phyloP scores from a whole-genome alignment of 2,329 filamentous ascomycete genomes.

The Pleoardoris graminearum region DNA sequence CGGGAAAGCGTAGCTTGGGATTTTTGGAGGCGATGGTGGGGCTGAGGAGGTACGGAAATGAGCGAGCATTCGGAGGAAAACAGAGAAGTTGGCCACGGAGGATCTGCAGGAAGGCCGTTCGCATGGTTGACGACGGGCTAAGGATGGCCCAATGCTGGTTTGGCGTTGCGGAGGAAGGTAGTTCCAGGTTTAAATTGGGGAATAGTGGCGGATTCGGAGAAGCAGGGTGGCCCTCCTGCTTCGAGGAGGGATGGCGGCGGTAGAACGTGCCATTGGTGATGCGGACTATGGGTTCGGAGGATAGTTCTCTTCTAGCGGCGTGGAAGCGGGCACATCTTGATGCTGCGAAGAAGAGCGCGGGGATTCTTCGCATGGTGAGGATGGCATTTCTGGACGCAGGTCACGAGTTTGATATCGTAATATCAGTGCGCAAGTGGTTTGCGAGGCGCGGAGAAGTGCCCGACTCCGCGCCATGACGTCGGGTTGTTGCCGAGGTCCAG shows the following conservation, averaged over 20 bases:
- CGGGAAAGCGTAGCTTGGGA: conserved; percentile 60
- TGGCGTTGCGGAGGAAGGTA: conserved; percentile 60
- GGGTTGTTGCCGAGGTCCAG: conserved; percentile 29
- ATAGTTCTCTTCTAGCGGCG: conserved; percentile 18
- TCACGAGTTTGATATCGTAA: conserved; percentile 9
- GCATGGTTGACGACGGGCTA: conserved; percentile 75
- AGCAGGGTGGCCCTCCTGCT: conserved; percentile 40
- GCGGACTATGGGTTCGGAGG: conserved; percentile 32
- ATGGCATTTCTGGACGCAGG: conserved; percentile 2
- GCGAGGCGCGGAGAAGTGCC: conserved; percentile 29
- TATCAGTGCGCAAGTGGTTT: conserved; percentile 13
- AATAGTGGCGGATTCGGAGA: conserved; percentile 74
- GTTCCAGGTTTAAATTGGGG: conserved; percentile 67
- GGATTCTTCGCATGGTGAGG: conserved; percentile 39
- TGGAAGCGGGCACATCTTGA: conserved; percentile 28
- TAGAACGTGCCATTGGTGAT: conserved; percentile 77
- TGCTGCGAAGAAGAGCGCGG: conserved; percentile 31
- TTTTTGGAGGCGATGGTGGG: conserved; percentile 59
- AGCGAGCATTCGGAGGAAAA: conserved; percentile 73
- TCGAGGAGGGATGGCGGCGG: conserved; percentile 64
- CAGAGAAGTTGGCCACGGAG: conserved; percentile 76
- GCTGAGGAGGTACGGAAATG: conserved; percentile 76
- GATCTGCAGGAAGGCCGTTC: conserved; percentile 80
- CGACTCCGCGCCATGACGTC: conserved; percentile 35
- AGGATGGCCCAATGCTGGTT: conserved; percentile 80